These are phyloP conservation scores for Trichoderma koningiopsis DNA, from an alignment of 2,329 filamentous ascomycete genomes.

Conservation along the genomic window DNA sequence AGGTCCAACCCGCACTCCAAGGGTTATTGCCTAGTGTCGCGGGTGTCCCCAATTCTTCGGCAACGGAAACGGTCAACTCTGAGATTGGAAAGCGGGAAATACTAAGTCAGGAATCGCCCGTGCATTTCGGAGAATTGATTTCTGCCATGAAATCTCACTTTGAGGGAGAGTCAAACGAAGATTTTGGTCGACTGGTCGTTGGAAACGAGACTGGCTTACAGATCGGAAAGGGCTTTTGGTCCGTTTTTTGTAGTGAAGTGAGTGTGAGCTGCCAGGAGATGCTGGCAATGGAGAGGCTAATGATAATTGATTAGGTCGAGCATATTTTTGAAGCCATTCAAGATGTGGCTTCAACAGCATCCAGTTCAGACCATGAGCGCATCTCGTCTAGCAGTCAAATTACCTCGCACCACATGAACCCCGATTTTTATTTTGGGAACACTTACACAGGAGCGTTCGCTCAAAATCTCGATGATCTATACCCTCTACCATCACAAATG, in stretches of 20 bases:
- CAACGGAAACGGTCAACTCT: not conserved
- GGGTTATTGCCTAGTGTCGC: constrained; percentile 3
- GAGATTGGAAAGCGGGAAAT: not conserved
- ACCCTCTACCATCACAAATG: constrained; percentile 36
- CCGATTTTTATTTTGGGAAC: not conserved
- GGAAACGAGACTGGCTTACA: constrained; percentile 27
- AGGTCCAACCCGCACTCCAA: not conserved
- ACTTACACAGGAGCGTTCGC: not conserved
- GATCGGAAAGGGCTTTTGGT: constrained; percentile 38
- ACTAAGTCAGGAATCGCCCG: not conserved
- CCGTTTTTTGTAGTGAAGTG: constrained; percentile 38
- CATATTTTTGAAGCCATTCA: not conserved
- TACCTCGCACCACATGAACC: not conserved
- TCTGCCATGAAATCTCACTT: not conserved
- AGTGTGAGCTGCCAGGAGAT: not conserved
- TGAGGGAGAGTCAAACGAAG: not conserved
- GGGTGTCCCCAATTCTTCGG: not conserved
- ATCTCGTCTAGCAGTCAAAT: not conserved
- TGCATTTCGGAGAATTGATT: not conserved
- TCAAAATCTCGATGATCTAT: constrained; percentile 18
- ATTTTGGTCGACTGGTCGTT: constrained; percentile 16
- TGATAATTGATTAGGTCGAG: not conserved
- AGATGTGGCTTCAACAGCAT: not conserved
- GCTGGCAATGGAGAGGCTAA: not conserved
- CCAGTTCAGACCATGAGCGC: not conserved